These are phyloP conservation scores for Agaricales sp. DNA, from an alignment of 1,284 basidiomycete genomes.

Conservation along the genomic window DNA sequence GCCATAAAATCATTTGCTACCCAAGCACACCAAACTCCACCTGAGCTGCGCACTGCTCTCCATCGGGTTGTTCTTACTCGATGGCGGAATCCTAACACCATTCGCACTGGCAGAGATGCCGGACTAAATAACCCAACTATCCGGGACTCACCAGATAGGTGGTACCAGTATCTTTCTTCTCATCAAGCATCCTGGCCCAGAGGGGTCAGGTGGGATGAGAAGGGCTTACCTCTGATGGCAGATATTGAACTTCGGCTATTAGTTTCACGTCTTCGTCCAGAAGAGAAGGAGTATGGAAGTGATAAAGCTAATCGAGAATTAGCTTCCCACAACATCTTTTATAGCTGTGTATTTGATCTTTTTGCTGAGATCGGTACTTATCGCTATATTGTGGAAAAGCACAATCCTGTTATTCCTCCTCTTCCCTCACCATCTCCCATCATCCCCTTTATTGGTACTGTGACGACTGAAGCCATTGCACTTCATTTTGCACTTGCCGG, in stretches of 20 bases:
- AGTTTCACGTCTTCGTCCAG: not conserved
- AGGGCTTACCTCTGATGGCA: not conserved
- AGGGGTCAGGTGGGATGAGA: not conserved
- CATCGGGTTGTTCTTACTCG: conserved; percentile 27
- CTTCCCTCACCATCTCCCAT: not conserved
- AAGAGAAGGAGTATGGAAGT: too few relatives aligned
- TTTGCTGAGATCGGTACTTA: not conserved
- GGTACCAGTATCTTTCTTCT: not conserved
- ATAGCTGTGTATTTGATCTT: not conserved
- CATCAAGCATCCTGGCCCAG: not conserved
- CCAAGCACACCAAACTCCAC: conserved; percentile 24
- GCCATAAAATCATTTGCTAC: conserved; percentile 26
- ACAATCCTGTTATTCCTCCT: not conserved
- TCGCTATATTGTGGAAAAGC: not conserved
- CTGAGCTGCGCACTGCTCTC: conserved; percentile 23
- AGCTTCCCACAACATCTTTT: not conserved
- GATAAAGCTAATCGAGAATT: not conserved
- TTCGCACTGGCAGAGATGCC: not conserved
- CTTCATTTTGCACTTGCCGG: not conserved
- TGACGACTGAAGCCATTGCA: not conserved
- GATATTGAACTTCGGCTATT: not conserved
- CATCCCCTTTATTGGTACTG: not conserved
- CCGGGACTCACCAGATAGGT: not conserved
- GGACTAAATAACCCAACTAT: not conserved
- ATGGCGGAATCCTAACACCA: conserved; percentile 17